Conservation (phyloP, 305 asterid species). For the Solanum hybrid region DNA sequence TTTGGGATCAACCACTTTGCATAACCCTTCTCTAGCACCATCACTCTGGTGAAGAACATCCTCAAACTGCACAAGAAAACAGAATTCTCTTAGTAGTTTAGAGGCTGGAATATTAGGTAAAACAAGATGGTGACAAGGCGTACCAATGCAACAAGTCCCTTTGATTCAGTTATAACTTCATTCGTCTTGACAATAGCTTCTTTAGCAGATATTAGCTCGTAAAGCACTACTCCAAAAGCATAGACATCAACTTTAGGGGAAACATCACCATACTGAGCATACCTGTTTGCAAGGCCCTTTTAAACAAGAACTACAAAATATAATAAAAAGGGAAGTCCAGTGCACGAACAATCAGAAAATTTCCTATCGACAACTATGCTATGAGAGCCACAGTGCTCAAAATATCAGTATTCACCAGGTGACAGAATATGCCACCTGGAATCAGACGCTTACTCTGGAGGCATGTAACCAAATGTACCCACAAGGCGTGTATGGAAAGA, state of each 20-base stretch:
- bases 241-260: constrained; percentile 75
- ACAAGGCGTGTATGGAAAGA: constrained; percentile 69
- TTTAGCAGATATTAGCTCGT: constrained; percentile 64
- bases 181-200: constrained; percentile 64
- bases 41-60: constrained; percentile 40
- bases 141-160: constrained; percentile 83
- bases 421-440: background rate
- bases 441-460: constrained; percentile 58
- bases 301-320: background rate
- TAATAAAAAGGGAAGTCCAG: background rate
- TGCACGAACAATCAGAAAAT: background rate
- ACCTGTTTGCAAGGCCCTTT: constrained; percentile 26
- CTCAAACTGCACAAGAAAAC: constrained; percentile 45
- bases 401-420: background rate
- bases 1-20: constrained; percentile 59
- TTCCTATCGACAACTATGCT: background rate
- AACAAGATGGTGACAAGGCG: background rate
- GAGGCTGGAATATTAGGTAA: background rate
- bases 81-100: background rate
- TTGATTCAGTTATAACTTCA: constrained; percentile 53
- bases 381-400: background rate
- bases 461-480: constrained; percentile 89
- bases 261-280: constrained; percentile 71
- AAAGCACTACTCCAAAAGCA: constrained; percentile 83
- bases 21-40: constrained; percentile 36